These are phyloP conservation scores for Citrus maxima DNA, from an alignment of 345 rosid genomes.

Conservation along the genomic window DNA sequence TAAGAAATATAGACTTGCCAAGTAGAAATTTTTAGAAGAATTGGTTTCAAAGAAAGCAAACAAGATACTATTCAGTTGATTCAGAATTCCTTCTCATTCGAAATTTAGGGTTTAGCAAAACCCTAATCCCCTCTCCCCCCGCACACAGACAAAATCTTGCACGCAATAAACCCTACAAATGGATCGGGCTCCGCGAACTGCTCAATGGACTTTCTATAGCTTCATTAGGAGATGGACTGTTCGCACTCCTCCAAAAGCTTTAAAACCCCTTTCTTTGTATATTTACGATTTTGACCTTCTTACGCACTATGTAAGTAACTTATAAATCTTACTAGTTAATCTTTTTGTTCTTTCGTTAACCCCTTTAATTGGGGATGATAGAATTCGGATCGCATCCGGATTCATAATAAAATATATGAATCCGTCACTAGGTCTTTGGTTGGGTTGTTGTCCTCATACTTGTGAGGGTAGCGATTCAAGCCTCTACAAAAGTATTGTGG, in stretches of 20 bases:
- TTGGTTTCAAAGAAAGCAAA: not conserved
- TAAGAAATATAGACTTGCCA: not conserved
- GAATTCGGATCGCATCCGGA: too few relatives aligned
- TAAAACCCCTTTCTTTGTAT: too few relatives aligned
- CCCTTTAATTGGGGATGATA: too few relatives aligned
- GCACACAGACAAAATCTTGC: not conserved
- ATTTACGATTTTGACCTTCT: too few relatives aligned
- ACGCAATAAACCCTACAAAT: not conserved
- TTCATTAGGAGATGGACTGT: not conserved
- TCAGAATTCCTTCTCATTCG: not conserved
- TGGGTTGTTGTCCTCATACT: too few relatives aligned
- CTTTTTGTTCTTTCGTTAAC: too few relatives aligned
- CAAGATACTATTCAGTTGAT: not conserved
- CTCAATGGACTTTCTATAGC: not conserved
- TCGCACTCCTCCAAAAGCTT: too few relatives aligned
- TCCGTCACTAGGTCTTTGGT: too few relatives aligned
- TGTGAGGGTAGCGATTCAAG: too few relatives aligned
- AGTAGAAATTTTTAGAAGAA: not conserved
- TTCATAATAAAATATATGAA: too few relatives aligned
- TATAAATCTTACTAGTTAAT: too few relatives aligned
- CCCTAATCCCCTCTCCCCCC: not conserved
- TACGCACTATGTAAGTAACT: too few relatives aligned
- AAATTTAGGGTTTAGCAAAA: not conserved
- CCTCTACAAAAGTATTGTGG: rapidly evolving
- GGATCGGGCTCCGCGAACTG: not conserved